phyloP scores from a whole-genome alignment of 2,329 filamentous ascomycete genomes.

The Aspergillus tanneri region DNA sequence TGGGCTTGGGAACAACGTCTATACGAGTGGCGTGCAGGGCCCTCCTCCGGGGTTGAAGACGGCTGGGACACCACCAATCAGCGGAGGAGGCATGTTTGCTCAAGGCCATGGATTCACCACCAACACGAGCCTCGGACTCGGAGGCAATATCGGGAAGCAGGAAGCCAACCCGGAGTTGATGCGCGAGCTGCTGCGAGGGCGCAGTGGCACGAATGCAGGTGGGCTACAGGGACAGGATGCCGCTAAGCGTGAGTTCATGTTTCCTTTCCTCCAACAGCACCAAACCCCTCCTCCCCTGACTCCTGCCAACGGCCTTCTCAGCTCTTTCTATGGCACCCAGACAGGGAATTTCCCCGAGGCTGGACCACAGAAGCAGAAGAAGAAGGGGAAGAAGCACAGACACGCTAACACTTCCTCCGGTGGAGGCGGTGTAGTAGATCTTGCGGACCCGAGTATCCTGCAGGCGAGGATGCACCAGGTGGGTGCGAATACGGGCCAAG shows the following conservation, averaged over 20 bases:
- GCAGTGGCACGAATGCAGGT: conserved; percentile 58
- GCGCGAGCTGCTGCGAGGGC: conserved; percentile 75
- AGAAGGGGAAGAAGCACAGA: conserved; percentile 99
- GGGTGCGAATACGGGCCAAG: conserved; percentile 77
- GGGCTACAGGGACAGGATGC: conserved; percentile 74
- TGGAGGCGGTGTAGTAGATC: conserved; percentile 99
- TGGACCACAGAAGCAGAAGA: conserved; percentile 92
- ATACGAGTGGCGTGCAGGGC: conserved; percentile 80
- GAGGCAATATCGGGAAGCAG: conserved; percentile 62
- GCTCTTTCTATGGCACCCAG: conserved; percentile 86
- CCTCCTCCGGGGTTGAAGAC: conserved; percentile 95
- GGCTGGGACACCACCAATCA: conserved; percentile 85
- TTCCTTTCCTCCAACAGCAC: conserved; percentile 88
- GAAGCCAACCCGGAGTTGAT: conserved; percentile 73
- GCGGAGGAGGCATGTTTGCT: conserved; percentile 78
- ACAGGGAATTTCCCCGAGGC: conserved; percentile 85
- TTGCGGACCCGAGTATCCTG: conserved; percentile 99
- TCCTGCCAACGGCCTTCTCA: conserved; percentile 87
- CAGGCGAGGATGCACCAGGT: conserved; percentile 94
- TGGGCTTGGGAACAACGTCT: conserved; percentile 65
- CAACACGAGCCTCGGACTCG: conserved; percentile 62
- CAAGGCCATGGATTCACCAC: conserved; percentile 80
- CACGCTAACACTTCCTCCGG: conserved; percentile 99
- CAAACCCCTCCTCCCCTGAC: conserved; percentile 85
- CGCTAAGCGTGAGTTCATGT: conserved; percentile 98